Evolutionary conservation across 768 basidiomycete genomes (phyloP).

Genomic region (Myochromella boudieri): DNA sequence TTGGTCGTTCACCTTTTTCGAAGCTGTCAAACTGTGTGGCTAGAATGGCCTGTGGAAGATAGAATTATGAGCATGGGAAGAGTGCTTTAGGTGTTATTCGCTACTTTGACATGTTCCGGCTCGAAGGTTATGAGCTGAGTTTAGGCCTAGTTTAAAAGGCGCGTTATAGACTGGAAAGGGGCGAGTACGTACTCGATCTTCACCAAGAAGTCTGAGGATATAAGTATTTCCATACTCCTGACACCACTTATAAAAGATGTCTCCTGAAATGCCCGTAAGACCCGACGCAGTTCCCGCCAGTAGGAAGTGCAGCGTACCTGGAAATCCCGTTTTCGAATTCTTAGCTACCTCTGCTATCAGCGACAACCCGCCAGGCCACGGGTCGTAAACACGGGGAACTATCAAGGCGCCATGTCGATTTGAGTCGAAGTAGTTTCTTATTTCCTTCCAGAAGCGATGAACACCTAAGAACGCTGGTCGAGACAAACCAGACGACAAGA

Average conservation of each 20-base stretch:
- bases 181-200: slow-evolving; percentile 27
- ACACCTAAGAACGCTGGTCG: slow-evolving; percentile 4
- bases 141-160: neutral
- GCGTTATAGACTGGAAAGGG: neutral
- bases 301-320: slow-evolving; percentile 22
- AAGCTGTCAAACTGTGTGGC: slow-evolving; percentile 48
- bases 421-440: neutral
- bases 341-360: slow-evolving; percentile 22
- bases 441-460: slow-evolving; percentile 3
- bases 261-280: slow-evolving; percentile 19
- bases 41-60: slow-evolving; percentile 32
- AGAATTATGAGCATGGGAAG: neutral
- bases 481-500: slow-evolving; percentile 5
- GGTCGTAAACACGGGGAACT: slow-evolving; percentile 31
- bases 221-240: slow-evolving; percentile 23
- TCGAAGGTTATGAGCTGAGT: slow-evolving; percentile 40
- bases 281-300: too few relatives aligned
- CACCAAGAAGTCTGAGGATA: slow-evolving; percentile 26
- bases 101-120: slow-evolving; percentile 47
- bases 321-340: slow-evolving; percentile 28
- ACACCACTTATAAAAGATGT: slow-evolving; percentile 24
- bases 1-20: slow-evolving; percentile 34
- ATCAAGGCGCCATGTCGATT: slow-evolving; percentile 26
- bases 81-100: neutral
- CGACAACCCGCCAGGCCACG: slow-evolving; percentile 37